Conservation (phyloP, 192 early-diverging fungal genomes). For the Coemansia erecta region DNA sequence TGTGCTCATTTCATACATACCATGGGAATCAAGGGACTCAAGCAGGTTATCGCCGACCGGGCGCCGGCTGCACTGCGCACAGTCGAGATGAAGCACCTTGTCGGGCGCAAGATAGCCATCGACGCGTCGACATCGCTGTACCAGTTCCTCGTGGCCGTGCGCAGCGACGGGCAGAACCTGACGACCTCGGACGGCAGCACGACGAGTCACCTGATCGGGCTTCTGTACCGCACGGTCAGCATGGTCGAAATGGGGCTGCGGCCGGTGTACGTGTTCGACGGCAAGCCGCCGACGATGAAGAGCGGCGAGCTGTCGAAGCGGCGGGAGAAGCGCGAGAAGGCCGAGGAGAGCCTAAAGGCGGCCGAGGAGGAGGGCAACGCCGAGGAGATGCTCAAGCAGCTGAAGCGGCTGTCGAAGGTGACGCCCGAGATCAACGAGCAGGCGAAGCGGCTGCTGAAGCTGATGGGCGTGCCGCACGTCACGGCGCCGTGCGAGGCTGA, state of each 20-base stretch:
- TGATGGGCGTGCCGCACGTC: conserved; percentile 93
- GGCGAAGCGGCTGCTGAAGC: conserved; percentile 78
- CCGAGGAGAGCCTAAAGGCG: conserved; percentile 64
- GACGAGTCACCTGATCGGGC: conserved; percentile 95
- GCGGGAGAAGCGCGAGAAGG: conserved; percentile 68
- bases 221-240: conserved; percentile 93
- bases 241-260: conserved; percentile 98
- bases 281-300: conserved; percentile 92
- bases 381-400: conserved; percentile 84
- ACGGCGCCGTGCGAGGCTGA: conserved; percentile 98
- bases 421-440: conserved; percentile 93
- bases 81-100: conserved; percentile 83
- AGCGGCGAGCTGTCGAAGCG: conserved; percentile 82
- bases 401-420: conserved; percentile 84
- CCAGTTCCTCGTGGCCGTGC: conserved; percentile 97
- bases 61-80: conserved; percentile 80
- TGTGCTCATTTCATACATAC: too few species aligned
- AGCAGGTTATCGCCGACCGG: conserved; percentile 89
- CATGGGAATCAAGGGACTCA: conserved; percentile 84
- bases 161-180: conserved; percentile 86
- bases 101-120: conserved; percentile 94
- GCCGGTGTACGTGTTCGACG: conserved; percentile 97
- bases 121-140: conserved; percentile 98
- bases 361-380: conserved; percentile 72
- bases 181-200: conserved; percentile 88